Evolutionary conservation across 2,329 filamentous ascomycete species (phyloP).

Genomic region (Ophiostoma tasmaniense): DNA sequence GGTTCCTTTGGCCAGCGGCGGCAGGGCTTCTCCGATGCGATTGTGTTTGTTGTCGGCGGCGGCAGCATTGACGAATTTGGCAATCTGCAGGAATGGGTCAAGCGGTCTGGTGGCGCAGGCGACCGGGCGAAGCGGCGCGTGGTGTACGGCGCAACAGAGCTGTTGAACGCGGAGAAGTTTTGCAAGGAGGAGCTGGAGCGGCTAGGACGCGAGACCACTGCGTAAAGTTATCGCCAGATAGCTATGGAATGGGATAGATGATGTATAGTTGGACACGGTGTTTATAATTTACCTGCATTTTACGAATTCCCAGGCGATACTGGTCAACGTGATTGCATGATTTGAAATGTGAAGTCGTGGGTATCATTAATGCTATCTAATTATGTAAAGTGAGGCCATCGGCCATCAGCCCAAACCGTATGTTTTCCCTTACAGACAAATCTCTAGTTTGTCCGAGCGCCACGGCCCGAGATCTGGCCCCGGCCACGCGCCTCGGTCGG

Average conservation of each 20-base stretch:
- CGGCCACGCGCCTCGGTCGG: slow-evolving; percentile 4
- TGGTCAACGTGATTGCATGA: background rate
- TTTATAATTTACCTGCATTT: background rate
- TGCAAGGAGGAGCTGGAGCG: slow-evolving; percentile 55
- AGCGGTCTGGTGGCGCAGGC: slow-evolving; percentile 50
- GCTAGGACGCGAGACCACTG: slow-evolving; percentile 49
- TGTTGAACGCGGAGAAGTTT: slow-evolving; percentile 62
- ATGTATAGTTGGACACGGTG: background rate
- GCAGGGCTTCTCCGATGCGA: slow-evolving; percentile 81
- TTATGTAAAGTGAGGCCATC: background rate
- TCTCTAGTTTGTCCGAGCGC: slow-evolving; percentile 8
- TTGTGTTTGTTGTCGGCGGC: slow-evolving; percentile 91
- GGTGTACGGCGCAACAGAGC: slow-evolving; percentile 88
- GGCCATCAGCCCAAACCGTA: background rate
- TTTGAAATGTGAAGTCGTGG: background rate
- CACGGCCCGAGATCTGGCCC: slow-evolving; percentile 10
- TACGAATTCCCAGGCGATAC: background rate
- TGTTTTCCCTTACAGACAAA: background rate
- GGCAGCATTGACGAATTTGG: slow-evolving; percentile 99
- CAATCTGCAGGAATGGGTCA: slow-evolving; percentile 93
- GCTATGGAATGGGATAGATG: background rate
- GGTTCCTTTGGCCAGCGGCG: slow-evolving; percentile 81
- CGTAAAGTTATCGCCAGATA: background rate
- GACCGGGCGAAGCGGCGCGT: slow-evolving; percentile 66
- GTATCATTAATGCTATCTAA: slow-evolving; percentile 12